A percentile compares a stretch with the other conserved stretches of the same genome.
Conservation (phyloP, 2,329 filamentous ascomycete species). For the Alternaria gansuensis region DNA sequence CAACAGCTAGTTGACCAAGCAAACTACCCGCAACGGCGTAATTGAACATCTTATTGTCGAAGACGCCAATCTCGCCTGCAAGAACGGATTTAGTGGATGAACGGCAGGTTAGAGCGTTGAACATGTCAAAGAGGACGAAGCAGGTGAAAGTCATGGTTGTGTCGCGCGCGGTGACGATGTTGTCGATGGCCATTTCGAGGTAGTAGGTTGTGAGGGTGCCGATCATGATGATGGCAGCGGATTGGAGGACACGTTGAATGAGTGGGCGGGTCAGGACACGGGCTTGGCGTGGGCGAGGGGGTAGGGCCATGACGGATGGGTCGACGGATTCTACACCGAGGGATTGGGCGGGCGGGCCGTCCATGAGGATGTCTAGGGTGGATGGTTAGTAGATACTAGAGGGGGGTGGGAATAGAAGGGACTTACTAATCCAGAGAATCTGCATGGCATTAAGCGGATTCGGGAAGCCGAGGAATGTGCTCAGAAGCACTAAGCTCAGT, state of each 20-base stretch:
- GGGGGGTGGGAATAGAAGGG: neutral
- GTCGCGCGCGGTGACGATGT: slow-evolving; percentile 86
- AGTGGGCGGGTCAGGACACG: slow-evolving; percentile 88
- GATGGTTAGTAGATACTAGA: slow-evolving; percentile 29
- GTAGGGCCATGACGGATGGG: slow-evolving; percentile 89
- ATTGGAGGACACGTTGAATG: slow-evolving; percentile 84
- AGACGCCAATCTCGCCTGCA: slow-evolving; percentile 80
- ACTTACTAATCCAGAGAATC: slow-evolving; percentile 98
- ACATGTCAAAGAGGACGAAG: slow-evolving; percentile 99
- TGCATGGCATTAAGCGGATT: slow-evolving; percentile 99
- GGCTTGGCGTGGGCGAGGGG: slow-evolving; percentile 85
- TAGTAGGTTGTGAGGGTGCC: slow-evolving; percentile 93
- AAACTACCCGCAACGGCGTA: slow-evolving; percentile 89
- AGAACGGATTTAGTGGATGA: slow-evolving; percentile 90
- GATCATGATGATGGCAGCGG: slow-evolving; percentile 87
- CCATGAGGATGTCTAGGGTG: slow-evolving; percentile 92
- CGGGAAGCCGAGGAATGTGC: slow-evolving; percentile 90
- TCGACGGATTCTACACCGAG: slow-evolving; percentile 95
- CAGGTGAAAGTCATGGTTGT: slow-evolving; percentile 99
- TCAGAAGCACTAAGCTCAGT: slow-evolving; percentile 87
- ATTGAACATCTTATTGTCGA: slow-evolving; percentile 93
- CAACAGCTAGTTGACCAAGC: slow-evolving; percentile 85
- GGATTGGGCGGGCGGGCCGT: slow-evolving; percentile 95
- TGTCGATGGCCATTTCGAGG: slow-evolving; percentile 86
- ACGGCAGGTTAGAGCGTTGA: slow-evolving; percentile 93